These are phyloP conservation scores for Trifolium dubium DNA, from an alignment of 306 rosid species.

Conservation along the genomic window DNA sequence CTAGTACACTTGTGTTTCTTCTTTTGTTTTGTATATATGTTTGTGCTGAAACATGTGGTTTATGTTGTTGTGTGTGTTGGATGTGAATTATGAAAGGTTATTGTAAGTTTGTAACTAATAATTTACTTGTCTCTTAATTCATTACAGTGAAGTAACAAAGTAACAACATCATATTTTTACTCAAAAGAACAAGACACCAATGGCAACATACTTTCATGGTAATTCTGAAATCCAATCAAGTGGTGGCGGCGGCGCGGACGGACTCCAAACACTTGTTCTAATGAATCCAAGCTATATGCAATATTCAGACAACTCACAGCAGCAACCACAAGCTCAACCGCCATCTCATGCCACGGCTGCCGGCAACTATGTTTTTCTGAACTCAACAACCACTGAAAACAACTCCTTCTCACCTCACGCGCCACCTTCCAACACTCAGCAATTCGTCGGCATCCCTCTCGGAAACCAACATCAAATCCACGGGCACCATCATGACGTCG, in stretches of 20 bases:
- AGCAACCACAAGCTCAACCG: slow-evolving; percentile 41
- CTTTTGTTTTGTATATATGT: neutral
- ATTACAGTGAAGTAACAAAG: slow-evolving; percentile 48
- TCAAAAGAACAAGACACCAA: slow-evolving; percentile 50
- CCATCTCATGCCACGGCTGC: slow-evolving; percentile 41
- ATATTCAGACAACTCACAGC: slow-evolving; percentile 73
- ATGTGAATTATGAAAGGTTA: slow-evolving; percentile 43
- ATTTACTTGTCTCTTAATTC: slow-evolving; percentile 38
- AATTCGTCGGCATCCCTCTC: slow-evolving; percentile 78
- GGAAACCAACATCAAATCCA: slow-evolving; percentile 62
- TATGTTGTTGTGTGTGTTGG: slow-evolving; percentile 34
- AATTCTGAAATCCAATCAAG: slow-evolving; percentile 79
- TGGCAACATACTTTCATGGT: slow-evolving; percentile 97
- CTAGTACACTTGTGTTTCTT: no score
- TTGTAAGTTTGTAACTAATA: slow-evolving; percentile 1
- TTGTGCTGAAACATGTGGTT: slow-evolving; percentile 33
- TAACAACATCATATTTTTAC: slow-evolving; percentile 33
- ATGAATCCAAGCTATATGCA: slow-evolving; percentile 92
- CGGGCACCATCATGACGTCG: slow-evolving; percentile 55
- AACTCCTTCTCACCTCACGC: slow-evolving; percentile 61
- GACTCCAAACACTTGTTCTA: slow-evolving; percentile 86
- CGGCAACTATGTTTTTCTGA: slow-evolving; percentile 60
- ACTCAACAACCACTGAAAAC: slow-evolving; percentile 43
- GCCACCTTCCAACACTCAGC: slow-evolving; percentile 75
- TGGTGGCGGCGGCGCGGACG: slow-evolving; percentile 55